These are phyloP conservation scores for Geotrichum carabidarum DNA, from an alignment of 1,139 yeast species.

Conservation along the genomic window DNA sequence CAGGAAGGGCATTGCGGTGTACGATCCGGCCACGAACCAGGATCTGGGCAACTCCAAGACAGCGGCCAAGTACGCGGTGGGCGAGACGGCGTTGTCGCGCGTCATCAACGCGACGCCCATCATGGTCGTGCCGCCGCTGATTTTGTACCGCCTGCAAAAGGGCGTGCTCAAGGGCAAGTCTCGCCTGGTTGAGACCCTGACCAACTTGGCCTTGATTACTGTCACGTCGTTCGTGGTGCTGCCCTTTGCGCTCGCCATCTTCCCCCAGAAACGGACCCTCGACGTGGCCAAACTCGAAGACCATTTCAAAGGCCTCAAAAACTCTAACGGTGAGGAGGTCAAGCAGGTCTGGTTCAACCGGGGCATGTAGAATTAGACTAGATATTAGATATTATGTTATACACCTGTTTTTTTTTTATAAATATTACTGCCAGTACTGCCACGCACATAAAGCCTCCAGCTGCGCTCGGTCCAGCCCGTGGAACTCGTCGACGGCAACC, in stretches of 20 bases:
- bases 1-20: slow-evolving; percentile 75
- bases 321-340: slow-evolving; percentile 57
- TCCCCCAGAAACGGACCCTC: slow-evolving; percentile 79
- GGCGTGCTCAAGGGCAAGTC: slow-evolving; percentile 51
- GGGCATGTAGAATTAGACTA: slow-evolving; percentile 54
- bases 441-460: slow-evolving; percentile 46
- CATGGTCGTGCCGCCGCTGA: slow-evolving; percentile 91
- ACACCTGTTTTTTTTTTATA: not conserved
- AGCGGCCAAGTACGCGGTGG: slow-evolving; percentile 90
- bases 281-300: slow-evolving; percentile 57
- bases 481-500: slow-evolving; percentile 18
- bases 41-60: slow-evolving; percentile 70
- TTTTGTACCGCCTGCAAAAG: slow-evolving; percentile 70
- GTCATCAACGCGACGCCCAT: slow-evolving; percentile 95
- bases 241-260: slow-evolving; percentile 91
- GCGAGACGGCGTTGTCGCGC: slow-evolving; percentile 92
- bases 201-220: slow-evolving; percentile 79
- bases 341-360: slow-evolving; percentile 76
- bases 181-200: slow-evolving; percentile 56
- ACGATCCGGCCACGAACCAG: slow-evolving; percentile 50
- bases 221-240: slow-evolving; percentile 79
- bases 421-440: slow-evolving; percentile 50
- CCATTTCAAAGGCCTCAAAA: slow-evolving; percentile 55
- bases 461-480: slow-evolving; percentile 28
- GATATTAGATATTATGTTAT: not conserved